Evolutionary conservation across 208 protist genomes (phyloP), one percentile per base, ranked within the genome.

Genomic region (Trypanosoma vivax): DNA sequence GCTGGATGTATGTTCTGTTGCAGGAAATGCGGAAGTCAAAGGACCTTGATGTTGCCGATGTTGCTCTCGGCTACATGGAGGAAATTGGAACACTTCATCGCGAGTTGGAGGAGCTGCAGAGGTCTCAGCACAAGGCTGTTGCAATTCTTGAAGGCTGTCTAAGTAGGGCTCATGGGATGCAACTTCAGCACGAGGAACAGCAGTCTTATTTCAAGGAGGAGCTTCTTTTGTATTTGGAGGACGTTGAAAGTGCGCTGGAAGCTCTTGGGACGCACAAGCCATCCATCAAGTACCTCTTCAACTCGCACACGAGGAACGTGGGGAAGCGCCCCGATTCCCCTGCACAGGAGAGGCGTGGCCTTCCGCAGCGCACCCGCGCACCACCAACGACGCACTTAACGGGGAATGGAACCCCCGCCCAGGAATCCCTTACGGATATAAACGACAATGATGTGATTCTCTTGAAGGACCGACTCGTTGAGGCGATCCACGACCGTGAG

Each of bases 391-490:
- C n/a, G n/a, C n/a, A n/a, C n/a, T n/a, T n/a, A n/a, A n/a, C n/a
- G n/a, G n/a, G n/a, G n/a, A n/a, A n/a, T n/a, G n/a, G n/a, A n/a
- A n/a, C n/a, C n/a, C n/a, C n/a, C n/a, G n/a, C n/a, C n/a, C n/a
- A n/a, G n/a, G n/a, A n/a, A n/a, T n/a, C n/a, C n/a, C n/a, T n/a
- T 19, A 48, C 33, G 9, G 56, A 54, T 5, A n/a, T 29, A 5
- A 29, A 38, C 5, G 37, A 54, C 16, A 47, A 54, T 21, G 50
- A 64, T 42, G 40, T 50, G 24, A 29, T 55, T 28, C 43, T 56
- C 42, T 39, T 64, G 6, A 47, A 49, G 16, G 57, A 64, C 41
- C 57, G 48, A 28, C 40, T 64, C 6, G 23, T 64, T 34, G 48
- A 64, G 23, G 57, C 38, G 2, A 43, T 64, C 2, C 47, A 39